These are phyloP conservation scores for Alternaria brassicicola DNA, from an alignment of 2,329 filamentous ascomycete species.

Conservation along the genomic window DNA sequence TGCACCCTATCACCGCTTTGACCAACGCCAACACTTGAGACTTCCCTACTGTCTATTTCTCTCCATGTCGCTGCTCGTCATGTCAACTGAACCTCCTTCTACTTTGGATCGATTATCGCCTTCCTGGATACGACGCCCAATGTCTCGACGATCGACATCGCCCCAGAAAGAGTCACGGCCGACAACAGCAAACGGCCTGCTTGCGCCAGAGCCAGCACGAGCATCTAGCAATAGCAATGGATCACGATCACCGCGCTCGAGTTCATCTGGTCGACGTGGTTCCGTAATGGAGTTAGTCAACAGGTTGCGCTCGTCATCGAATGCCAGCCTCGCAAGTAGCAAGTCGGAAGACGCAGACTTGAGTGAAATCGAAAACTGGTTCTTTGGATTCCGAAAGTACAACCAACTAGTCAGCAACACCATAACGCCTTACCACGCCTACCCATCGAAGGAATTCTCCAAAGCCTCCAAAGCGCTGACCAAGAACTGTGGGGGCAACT, in stretches of 20 bases:
- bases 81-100: conserved; percentile 30
- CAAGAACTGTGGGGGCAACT: conserved; percentile 38
- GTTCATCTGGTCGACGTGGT: conserved; percentile 25
- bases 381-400: conserved; percentile 38
- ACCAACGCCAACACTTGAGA: neutral
- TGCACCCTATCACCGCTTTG: conserved; percentile 6
- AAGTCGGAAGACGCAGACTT: conserved; percentile 31
- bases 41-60: neutral
- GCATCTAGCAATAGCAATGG: conserved; percentile 37
- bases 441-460: conserved; percentile 25
- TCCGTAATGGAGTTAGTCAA: conserved; percentile 33
- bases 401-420: conserved; percentile 38
- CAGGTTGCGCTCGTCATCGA: conserved; percentile 38
- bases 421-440: conserved; percentile 19
- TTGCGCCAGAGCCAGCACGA: conserved; percentile 24
- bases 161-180: conserved; percentile 24
- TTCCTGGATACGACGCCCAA: conserved; percentile 30
- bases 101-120: conserved; percentile 31
- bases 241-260: conserved; percentile 33
- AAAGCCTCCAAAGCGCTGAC: conserved; percentile 33
- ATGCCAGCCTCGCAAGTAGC: conserved; percentile 25
- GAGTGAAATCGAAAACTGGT: conserved; percentile 39
- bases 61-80: conserved; percentile 36
- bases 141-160: conserved; percentile 21
- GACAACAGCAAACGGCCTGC: conserved; percentile 18